Evolutionary conservation across 192 early-diverging fungal species (phyloP).

Genomic region (Globomyces pollinis-pini): DNA sequence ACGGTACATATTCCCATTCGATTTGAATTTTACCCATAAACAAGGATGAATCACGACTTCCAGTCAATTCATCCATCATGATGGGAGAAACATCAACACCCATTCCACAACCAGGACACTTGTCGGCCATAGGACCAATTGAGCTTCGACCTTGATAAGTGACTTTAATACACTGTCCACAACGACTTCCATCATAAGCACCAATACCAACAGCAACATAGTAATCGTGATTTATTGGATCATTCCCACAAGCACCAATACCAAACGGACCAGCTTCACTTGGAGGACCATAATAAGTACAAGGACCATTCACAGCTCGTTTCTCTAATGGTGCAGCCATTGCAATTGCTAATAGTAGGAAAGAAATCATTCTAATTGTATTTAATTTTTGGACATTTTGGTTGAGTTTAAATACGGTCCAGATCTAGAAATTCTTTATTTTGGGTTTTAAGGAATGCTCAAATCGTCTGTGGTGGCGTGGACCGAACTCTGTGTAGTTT

Average conservation of each 20-base stretch:
- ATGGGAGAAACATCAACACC: neutral
- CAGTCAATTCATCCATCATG: neutral
- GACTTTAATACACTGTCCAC: constrained; percentile 4
- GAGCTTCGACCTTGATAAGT: neutral
- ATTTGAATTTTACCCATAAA: constrained; percentile 1
- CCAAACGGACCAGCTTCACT: neutral
- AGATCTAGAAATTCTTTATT: no score
- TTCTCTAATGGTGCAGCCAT: no score
- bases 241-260: constrained; percentile 1
- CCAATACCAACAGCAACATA: constrained; percentile 4
- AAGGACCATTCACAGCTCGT: no score
- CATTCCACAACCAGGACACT: neutral
- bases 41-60: neutral
- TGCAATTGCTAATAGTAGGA: no score
- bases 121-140: neutral
- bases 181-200: neutral
- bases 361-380: no score
- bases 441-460: no score
- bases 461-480: no score
- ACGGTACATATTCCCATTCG: neutral
- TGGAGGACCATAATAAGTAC: neutral
- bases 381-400: no score
- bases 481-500: no score
- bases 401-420: no score
- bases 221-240: neutral